Conservation (phyloP, 2,329 filamentous ascomycete species). For the Metarhizium robertsii region DNA sequence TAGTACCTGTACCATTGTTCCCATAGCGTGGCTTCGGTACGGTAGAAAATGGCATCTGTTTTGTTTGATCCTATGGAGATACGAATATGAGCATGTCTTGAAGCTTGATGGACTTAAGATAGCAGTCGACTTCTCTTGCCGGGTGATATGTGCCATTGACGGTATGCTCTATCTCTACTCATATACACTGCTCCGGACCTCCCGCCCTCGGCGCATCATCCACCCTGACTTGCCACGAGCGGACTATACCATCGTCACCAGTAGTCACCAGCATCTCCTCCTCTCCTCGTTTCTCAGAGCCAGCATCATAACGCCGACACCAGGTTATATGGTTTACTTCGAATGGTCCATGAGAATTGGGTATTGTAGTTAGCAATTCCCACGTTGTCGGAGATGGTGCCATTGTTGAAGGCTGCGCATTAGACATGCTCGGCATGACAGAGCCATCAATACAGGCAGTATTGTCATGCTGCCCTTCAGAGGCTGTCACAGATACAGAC, state of each 20-base stretch:
- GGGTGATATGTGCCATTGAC: not conserved
- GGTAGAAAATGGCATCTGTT: constrained; percentile 5
- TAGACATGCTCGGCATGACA: not conserved
- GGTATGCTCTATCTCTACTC: not conserved
- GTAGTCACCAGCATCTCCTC: constrained; percentile 88
- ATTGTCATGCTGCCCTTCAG: not conserved
- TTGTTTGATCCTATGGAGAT: not conserved
- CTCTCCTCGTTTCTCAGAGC: constrained; percentile 38
- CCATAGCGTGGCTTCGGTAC: constrained; percentile 6
- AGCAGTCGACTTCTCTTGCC: not conserved
- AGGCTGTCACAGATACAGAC: not conserved
- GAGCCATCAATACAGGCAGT: constrained; percentile 11
- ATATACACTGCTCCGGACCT: not conserved
- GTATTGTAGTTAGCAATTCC: constrained; percentile 58
- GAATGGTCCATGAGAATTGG: constrained; percentile 79
- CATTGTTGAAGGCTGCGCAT: constrained; percentile 7
- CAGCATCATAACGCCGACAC: constrained; percentile 69
- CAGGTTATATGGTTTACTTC: constrained; percentile 90
- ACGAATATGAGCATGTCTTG: not conserved
- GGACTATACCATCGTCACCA: constrained; percentile 83
- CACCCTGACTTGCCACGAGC: constrained; percentile 61
- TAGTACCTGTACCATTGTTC: constrained; percentile 5
- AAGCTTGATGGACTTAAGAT: not conserved
- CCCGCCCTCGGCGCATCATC: not conserved
- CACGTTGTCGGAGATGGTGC: constrained; percentile 42